phyloP scores from a whole-genome alignment of 495 filamentous ascomycete genomes.

The Astrothelium macrocarpum region DNA sequence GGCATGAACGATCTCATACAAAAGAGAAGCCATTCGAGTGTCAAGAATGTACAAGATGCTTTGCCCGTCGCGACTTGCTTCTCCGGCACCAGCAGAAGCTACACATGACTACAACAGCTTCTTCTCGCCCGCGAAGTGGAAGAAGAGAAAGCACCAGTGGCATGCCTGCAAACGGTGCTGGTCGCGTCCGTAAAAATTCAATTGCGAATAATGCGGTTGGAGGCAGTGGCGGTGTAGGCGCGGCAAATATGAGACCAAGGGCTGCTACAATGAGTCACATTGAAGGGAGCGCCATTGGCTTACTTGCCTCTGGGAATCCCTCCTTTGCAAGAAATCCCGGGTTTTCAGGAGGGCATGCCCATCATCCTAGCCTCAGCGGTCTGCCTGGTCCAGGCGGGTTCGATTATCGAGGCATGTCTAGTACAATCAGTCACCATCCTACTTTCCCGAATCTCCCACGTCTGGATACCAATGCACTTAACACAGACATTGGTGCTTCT shows the following conservation, averaged over 20 bases:
- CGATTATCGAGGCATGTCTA: conserved; percentile 63
- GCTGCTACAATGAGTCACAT: conserved; percentile 97
- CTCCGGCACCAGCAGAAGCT: conserved; percentile 97
- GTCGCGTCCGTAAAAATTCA: conserved; percentile 85
- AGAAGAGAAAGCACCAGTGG: conserved; percentile 71
- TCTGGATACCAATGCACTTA: conserved; percentile 69
- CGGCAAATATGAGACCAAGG: conserved; percentile 67
- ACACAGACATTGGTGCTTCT: conserved; percentile 50
- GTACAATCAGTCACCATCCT: conserved; percentile 53
- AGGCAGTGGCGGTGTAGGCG: conserved; percentile 36
- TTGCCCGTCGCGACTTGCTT: conserved; percentile 85
- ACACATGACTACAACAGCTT: conserved; percentile 89
- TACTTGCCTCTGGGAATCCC: conserved; percentile 52
- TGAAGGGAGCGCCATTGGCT: conserved; percentile 63
- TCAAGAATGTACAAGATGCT: conserved; percentile 89
- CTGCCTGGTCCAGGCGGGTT: conserved; percentile 52
- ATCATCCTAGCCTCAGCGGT: conserved; percentile 37
- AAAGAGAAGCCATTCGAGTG: conserved; percentile 99
- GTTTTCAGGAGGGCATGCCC: conserved; percentile 18
- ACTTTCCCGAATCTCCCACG: conserved; percentile 62
- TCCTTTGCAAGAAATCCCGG: conserved; percentile 42
- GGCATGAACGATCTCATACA: conserved; percentile 95
- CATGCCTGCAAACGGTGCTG: conserved; percentile 27
- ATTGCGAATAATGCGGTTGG: conserved; percentile 51
- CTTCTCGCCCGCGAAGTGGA: conserved; percentile 74